Base-by-base conservation (phyloP, 2,329 filamentous ascomycete species). In the Fusarium acutatum region DNA sequence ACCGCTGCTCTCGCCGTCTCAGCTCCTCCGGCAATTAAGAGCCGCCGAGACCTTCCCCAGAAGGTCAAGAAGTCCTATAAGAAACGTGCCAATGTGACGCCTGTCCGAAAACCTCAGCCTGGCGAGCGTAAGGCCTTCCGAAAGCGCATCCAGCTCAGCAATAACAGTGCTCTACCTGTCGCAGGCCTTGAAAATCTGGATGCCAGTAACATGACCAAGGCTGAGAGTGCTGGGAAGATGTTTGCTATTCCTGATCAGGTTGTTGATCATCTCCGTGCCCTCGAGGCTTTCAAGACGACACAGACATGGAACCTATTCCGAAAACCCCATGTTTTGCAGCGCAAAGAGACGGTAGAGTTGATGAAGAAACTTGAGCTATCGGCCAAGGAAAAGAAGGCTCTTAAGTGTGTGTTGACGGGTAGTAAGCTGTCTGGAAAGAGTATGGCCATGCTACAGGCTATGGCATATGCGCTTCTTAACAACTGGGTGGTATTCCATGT, bases 301-400 rank as follows among this genome's bases (percentile, higher is more conserved):
- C 96, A 98, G 87, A 91, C 89, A 73, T 99, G 96, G 95, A 89
- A 88, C 67, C 85, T 97, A 78, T 99, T 98, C 83, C 87, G 94
- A 76, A 88, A 91, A 74, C 96, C 96, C 32, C 93, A 93, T 63
- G 89, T 92, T 60, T 84, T 99, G 80, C 85, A 97, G 71, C 89
- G 95, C 76, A 86, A 89, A 65, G 94, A 98, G 85, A 93, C 93
- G n/a, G 85, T 93, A 44, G 88, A 93, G 68, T 78, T 98, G 77
- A 88, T 89, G n/a, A 86, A 85, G 76, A 85, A 87, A 74, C 87
- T 97, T 77, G 86, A 90, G 62, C 82, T 85, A 14, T 87, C 90
- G 13, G 85, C 85, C 17, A 76, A 77, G 20, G 83, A 81, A 53
- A 88, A 89, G 82, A 83, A 88, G 81, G 88, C 87, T 20, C 77